Evolutionary conservation across 208 protist genomes (phyloP).

Genomic region (Giardia muris): DNA sequence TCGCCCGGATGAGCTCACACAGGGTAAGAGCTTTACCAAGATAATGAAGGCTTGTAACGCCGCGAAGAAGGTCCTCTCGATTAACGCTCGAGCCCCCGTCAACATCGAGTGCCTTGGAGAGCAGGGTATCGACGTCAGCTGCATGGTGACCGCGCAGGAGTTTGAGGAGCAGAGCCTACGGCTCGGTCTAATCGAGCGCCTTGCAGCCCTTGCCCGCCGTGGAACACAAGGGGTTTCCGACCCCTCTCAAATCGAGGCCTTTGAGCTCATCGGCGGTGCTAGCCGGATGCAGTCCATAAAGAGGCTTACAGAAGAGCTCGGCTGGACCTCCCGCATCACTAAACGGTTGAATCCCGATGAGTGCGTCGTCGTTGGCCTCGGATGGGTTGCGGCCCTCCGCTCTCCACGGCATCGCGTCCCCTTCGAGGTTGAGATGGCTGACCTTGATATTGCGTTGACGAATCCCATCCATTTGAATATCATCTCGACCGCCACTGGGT

Average conservation of each 20-base stretch:
- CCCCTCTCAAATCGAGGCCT: background rate
- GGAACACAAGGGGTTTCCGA: background rate
- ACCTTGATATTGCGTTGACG: background rate
- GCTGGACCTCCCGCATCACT: background rate
- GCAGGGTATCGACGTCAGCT: background rate
- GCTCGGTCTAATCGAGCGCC: background rate
- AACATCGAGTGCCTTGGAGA: constrained; percentile 16
- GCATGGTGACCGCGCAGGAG: background rate
- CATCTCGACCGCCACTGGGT: background rate
- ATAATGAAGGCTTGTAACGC: constrained; percentile 22
- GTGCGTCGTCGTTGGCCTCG: background rate
- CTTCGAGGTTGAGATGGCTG: background rate
- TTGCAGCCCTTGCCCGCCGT: background rate
- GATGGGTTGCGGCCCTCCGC: background rate
- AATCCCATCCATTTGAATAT: background rate
- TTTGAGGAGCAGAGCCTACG: background rate
- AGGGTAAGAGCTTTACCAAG: background rate
- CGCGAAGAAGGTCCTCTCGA: constrained; percentile 5
- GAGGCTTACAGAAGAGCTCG: background rate
- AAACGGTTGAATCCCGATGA: constrained; percentile 24
- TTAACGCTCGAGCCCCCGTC: constrained; percentile 10
- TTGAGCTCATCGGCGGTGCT: constrained; percentile 23
- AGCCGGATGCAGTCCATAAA: background rate
- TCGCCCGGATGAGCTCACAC: background rate
- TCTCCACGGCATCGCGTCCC: background rate